Evolutionary conservation across 2,329 filamentous ascomycete genomes (phyloP).

Genomic region (Penicillium sp.): DNA sequence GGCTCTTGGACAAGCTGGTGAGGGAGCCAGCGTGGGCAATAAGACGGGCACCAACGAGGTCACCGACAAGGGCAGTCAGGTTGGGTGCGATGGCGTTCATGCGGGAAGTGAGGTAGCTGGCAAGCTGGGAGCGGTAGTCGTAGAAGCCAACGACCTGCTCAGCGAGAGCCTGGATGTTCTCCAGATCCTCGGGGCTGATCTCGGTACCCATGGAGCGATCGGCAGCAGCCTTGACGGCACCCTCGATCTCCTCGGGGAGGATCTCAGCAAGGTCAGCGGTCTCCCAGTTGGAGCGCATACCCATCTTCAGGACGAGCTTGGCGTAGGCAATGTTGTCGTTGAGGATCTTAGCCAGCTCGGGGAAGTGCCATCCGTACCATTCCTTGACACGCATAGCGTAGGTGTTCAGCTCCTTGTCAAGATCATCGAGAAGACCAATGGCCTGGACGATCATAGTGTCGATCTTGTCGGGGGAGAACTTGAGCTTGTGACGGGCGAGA

Average conservation of each 20-base stretch:
- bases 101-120: conserved; percentile 82
- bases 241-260: conserved; percentile 92
- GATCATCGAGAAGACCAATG: conserved; percentile 86
- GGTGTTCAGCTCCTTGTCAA: conserved; percentile 98
- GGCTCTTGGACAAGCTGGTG: conserved; percentile 91
- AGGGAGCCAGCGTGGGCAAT: conserved; percentile 94
- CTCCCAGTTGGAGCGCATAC: conserved; percentile 78
- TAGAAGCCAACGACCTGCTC: conserved; percentile 92
- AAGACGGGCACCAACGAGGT: conserved; percentile 88
- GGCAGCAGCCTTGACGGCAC: conserved; percentile 85
- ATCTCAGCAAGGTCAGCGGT: conserved; percentile 81
- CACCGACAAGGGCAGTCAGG: conserved; percentile 87
- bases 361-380: conserved; percentile 99
- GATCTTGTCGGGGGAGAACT: conserved; percentile 98
- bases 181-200: conserved; percentile 86
- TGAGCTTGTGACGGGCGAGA: conserved; percentile 94
- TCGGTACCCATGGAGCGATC: conserved; percentile 99
- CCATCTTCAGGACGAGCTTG: conserved; percentile 81
- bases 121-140: conserved; percentile 84
- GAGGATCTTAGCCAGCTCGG: conserved; percentile 93
- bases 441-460: conserved; percentile 99
- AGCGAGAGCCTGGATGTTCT: conserved; percentile 87
- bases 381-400: conserved; percentile 99
- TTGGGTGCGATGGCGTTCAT: conserved; percentile 98
- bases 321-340: conserved; percentile 97